Evolutionary conservation across 176 grass and related monocot genomes (phyloP).

Genomic region (Musa beccarii): DNA sequence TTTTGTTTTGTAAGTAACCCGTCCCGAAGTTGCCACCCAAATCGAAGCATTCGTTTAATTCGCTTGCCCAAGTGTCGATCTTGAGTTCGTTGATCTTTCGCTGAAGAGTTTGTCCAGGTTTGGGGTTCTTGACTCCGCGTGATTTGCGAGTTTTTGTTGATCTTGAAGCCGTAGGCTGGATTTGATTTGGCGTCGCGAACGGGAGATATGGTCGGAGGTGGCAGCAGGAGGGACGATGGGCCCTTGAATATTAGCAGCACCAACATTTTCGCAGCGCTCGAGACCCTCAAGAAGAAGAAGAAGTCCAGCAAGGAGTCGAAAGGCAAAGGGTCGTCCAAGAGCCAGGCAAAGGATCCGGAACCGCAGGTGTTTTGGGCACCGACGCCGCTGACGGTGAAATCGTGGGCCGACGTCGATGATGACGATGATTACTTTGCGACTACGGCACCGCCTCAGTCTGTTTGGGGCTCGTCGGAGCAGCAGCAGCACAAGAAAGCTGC

Average conservation of each 20-base stretch:
- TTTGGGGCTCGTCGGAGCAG: conserved; percentile 1
- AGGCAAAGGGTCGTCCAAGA: conserved; percentile 7
- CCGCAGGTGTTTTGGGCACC: conserved; percentile 11
- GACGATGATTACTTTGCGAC: conserved; percentile 13
- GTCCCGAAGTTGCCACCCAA: no score
- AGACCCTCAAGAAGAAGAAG: conserved; percentile 13
- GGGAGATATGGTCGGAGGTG: neutral
- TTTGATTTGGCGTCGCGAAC: neutral
- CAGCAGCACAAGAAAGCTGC: neutral
- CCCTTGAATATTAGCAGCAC: conserved; percentile 9
- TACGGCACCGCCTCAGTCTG: conserved; percentile 6
- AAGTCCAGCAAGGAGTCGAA: conserved; percentile 10
- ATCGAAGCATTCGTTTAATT: no score
- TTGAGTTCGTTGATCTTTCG: no score
- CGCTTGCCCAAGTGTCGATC: no score
- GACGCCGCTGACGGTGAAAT: conserved; percentile 1
- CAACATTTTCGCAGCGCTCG: conserved; percentile 10
- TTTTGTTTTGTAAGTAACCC: no score
- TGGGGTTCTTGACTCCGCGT: no score
- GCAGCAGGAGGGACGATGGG: conserved; percentile 13
- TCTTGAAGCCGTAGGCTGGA: neutral
- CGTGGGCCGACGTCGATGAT: conserved; percentile 1
- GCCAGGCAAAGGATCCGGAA: neutral
- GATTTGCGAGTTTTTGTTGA: neutral
- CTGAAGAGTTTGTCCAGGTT: no score